Evolutionary conservation across 2,329 filamentous ascomycete species (phyloP).

Genomic region (Corynespora cassiicola): DNA sequence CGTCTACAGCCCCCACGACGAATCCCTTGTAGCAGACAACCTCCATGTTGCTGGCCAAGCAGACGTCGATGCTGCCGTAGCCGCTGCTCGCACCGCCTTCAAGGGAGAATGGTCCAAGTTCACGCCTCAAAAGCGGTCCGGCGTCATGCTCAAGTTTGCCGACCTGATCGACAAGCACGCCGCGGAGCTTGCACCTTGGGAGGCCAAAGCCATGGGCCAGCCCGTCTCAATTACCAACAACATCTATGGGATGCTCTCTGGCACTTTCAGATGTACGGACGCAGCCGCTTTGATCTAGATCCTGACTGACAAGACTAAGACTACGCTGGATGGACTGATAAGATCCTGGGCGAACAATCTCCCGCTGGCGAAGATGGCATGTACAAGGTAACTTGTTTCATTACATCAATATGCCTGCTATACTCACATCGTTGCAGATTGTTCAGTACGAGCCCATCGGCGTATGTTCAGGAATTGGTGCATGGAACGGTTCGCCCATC

Average conservation of each 20-base stretch:
- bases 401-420: not conserved
- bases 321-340: constrained; percentile 28
- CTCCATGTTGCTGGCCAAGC: constrained; percentile 24
- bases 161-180: constrained; percentile 25
- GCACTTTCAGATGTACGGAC: constrained; percentile 9
- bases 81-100: constrained; percentile 23
- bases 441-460: constrained; percentile 37
- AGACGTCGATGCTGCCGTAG: constrained; percentile 30
- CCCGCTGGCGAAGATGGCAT: constrained; percentile 23
- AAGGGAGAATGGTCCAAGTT: constrained; percentile 24
- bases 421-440: constrained; percentile 14
- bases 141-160: constrained; percentile 28
- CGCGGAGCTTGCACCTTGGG: constrained; percentile 16
- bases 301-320: too few relatives aligned
- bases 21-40: constrained; percentile 24
- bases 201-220: constrained; percentile 22
- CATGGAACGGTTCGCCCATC: constrained; percentile 28
- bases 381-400: constrained; percentile 19
- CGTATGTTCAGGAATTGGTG: constrained; percentile 35
- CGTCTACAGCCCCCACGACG: constrained; percentile 27
- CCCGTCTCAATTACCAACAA: constrained; percentile 9
- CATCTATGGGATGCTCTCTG: not conserved
- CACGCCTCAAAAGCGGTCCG: constrained; percentile 10
- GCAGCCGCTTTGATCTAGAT: too few relatives aligned
- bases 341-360: constrained; percentile 21